Evolutionary conservation across 2,329 filamentous ascomycete species (phyloP).

Genomic region (Talaromyces rugulosus): DNA sequence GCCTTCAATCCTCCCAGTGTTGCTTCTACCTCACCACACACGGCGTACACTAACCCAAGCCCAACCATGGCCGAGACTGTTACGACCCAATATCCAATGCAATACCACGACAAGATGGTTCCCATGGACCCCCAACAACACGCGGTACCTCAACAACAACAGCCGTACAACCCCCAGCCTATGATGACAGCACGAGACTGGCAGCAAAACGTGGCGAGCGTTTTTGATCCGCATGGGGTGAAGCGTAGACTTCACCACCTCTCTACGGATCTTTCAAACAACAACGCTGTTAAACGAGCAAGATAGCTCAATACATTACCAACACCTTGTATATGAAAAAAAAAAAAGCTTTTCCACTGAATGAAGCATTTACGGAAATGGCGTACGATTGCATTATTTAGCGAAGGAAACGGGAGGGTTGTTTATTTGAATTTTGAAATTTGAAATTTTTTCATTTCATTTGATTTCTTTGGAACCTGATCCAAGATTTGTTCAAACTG

Average conservation of each 20-base stretch:
- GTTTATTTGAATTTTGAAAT: too few relatives aligned
- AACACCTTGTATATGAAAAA: background rate
- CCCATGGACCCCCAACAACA: constrained; percentile 25
- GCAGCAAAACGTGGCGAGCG: constrained; percentile 47
- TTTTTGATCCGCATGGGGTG: constrained; percentile 42
- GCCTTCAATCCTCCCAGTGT: constrained; percentile 62
- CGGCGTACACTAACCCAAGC: constrained; percentile 29
- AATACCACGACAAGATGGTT: constrained; percentile 28
- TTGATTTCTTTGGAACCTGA: background rate
- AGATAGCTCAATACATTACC: constrained; percentile 16
- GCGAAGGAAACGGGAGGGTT: background rate
- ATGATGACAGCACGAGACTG: constrained; percentile 44
- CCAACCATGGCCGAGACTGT: constrained; percentile 24
- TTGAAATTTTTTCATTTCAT: background rate
- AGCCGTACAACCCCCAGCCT: constrained; percentile 28
- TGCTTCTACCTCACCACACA: constrained; percentile 39
- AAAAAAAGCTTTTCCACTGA: background rate
- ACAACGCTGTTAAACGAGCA: constrained; percentile 29
- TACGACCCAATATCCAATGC: constrained; percentile 30
- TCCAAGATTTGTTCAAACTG: background rate
- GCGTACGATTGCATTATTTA: background rate
- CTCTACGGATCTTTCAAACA: constrained; percentile 28
- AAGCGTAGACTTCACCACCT: constrained; percentile 42
- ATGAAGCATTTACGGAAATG: background rate
- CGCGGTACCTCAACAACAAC: constrained; percentile 24